Base-by-base conservation (phyloP, 1,284 basidiomycete genomes). In the Puccinia brachypodii region DNA sequence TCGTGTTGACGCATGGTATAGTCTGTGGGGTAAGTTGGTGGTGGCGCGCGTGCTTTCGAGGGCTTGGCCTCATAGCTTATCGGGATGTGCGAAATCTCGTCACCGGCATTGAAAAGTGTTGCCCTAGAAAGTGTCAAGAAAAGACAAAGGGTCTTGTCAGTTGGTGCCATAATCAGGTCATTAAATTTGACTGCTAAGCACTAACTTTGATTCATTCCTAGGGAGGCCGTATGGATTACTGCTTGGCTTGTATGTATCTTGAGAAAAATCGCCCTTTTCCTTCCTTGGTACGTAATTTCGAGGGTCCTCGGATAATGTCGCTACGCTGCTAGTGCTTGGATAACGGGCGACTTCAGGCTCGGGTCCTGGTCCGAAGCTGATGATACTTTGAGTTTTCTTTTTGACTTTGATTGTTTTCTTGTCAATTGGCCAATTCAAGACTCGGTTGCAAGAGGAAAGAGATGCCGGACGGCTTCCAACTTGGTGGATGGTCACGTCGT, bases 371-470 rank as follows among this genome's bases (percentile, higher is more conserved):
- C 38, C 38, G 40, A 42, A 68, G 40, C 64, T 68, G 40, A 68
- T 68, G n/a, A 68, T 68, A 16, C 64, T 68, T n/a, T 68, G 22
- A 22, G 64, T 38, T 19, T 68, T 36, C 38, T n/a, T 68, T 31
- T 68, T 68, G 64, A 69, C 7, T 31, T 50, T 69, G 40, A 69
- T 69, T 14, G 68, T 25, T 69, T 69, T 69, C n/a, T 69, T 69
- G n/a, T 69, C 68, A n/a, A 69, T 69, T 44, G 68, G 68, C 68
- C 68, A 69, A 14, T 69, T 44, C 1, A 69, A 13, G 25, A 40
- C 25, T 36, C 64, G 64, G 8, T 42, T 22, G 25, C 36, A 68
- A n/a, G 33, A 38, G 38, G 1, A 3, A n/a, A 11, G 4, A 13
- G 68, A 47, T 28, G 3, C 40, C 25, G 42, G 28, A 22, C n/a